A percentile compares a stretch with the other conserved stretches of the same genome.
Conservation (phyloP, 2,329 filamentous ascomycete genomes). For the Ophiostoma australiae region DNA sequence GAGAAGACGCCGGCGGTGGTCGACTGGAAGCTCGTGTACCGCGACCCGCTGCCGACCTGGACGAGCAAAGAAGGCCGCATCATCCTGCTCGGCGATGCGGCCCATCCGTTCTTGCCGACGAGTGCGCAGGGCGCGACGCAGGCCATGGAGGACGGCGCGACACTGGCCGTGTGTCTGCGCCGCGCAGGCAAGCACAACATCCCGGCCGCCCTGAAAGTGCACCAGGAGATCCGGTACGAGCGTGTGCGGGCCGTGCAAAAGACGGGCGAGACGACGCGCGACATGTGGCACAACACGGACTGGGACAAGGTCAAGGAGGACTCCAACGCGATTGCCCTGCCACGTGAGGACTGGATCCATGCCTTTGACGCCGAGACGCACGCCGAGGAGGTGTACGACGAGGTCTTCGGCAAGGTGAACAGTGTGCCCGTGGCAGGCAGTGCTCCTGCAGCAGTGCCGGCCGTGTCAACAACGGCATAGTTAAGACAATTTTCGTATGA, state of each 20-base stretch:
- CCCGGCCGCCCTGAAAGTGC: slow-evolving; percentile 39
- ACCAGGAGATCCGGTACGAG: slow-evolving; percentile 41
- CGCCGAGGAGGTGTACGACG: slow-evolving; percentile 39
- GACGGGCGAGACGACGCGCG: slow-evolving; percentile 47
- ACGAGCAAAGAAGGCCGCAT: slow-evolving; percentile 42
- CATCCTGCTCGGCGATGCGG: slow-evolving; percentile 45
- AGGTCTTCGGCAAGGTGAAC: slow-evolving; percentile 32
- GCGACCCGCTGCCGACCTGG: slow-evolving; percentile 48
- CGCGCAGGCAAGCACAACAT: slow-evolving; percentile 37
- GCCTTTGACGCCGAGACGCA: slow-evolving; percentile 43
- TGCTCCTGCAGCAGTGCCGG: not conserved
- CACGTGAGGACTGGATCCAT: slow-evolving; percentile 49
- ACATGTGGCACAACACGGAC: slow-evolving; percentile 53
- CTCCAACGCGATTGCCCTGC: slow-evolving; percentile 44
- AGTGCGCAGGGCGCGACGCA: slow-evolving; percentile 47
- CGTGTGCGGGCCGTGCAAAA: slow-evolving; percentile 47
- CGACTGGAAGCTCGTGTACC: slow-evolving; percentile 49
- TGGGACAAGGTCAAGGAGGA: slow-evolving; percentile 47
- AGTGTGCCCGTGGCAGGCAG: not conserved
- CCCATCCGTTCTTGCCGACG: slow-evolving; percentile 48
- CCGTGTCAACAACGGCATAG: slow-evolving; percentile 3
- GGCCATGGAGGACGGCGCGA: slow-evolving; percentile 48
- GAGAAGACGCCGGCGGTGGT: slow-evolving; percentile 44
- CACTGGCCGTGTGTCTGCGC: slow-evolving; percentile 43
- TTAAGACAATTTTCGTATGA: not conserved